phyloP scores from a whole-genome alignment of 2,329 filamentous ascomycete species.

The Xylaria sp. region DNA sequence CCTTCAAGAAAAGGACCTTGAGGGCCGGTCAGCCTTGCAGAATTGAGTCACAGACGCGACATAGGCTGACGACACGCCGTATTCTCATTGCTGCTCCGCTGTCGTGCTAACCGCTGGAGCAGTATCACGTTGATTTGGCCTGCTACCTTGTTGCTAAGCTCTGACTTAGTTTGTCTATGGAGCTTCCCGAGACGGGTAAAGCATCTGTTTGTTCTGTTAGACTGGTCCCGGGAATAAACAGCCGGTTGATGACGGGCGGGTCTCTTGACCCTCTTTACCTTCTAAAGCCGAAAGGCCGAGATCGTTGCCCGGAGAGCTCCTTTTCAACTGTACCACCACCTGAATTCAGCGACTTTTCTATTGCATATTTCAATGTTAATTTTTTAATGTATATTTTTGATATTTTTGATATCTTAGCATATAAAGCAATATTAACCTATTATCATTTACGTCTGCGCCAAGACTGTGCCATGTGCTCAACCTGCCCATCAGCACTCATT shows the following conservation, averaged over 20 bases:
- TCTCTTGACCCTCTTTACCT: slow-evolving; percentile 22
- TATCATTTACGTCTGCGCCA: not conserved
- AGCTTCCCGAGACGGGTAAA: slow-evolving; percentile 22
- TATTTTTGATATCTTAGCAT: not conserved
- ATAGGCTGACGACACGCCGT: not conserved
- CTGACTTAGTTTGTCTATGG: not conserved
- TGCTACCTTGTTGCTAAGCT: not conserved
- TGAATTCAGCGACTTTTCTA: not conserved
- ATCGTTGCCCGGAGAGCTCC: not conserved
- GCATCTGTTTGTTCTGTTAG: not conserved
- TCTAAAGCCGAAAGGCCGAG: slow-evolving; percentile 33
- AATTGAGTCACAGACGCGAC: not conserved
- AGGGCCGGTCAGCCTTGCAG: not conserved
- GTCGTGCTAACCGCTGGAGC: not conserved
- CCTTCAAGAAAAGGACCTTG: not conserved
- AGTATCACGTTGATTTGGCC: not conserved
- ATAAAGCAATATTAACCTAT: not conserved
- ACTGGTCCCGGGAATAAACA: slow-evolving; percentile 27
- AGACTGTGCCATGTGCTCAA: not conserved
- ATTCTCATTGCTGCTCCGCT: not conserved
- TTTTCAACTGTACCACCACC: not conserved
- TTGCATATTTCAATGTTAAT: not conserved
- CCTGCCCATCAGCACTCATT: not conserved
- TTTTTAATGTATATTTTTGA: not conserved
- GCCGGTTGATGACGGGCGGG: slow-evolving; percentile 24